These are phyloP conservation scores for Xerocomellus amylosporus DNA, from an alignment of 768 basidiomycete genomes.

Conservation along the genomic window DNA sequence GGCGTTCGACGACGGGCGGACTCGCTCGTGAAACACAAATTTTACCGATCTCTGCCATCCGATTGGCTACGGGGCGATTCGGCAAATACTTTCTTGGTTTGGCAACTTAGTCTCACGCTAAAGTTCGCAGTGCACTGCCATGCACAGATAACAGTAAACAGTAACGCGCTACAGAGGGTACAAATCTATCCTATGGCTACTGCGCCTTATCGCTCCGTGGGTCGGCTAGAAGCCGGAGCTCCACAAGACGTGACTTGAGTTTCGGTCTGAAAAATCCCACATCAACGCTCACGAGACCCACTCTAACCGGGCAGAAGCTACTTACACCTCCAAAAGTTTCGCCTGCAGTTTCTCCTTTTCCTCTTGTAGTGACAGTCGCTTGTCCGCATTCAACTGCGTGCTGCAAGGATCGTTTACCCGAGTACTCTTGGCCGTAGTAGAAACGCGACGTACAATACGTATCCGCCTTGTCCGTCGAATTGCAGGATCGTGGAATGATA, in stretches of 20 bases:
- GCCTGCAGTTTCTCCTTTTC: conserved; percentile 89
- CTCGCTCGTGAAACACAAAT: conserved; percentile 11
- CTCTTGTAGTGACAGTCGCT: conserved; percentile 85
- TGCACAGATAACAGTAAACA: no score
- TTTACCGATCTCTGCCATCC: conserved; percentile 16
- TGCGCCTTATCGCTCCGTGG: conserved; percentile 11
- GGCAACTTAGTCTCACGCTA: conserved; percentile 6
- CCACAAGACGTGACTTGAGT: conserved; percentile 71
- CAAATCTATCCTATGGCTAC: not conserved
- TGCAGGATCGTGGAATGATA: conserved; percentile 87
- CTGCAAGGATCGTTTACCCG: conserved; percentile 37
- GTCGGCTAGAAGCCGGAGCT: conserved; percentile 48
- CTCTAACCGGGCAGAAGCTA: conserved; percentile 8
- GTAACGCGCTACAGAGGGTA: not conserved
- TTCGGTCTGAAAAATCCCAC: conserved; percentile 55
- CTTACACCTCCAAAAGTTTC: conserved; percentile 84
- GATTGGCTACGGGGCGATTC: conserved; percentile 28
- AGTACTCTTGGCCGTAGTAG: not conserved
- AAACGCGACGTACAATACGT: conserved; percentile 73
- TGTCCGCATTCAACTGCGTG: conserved; percentile 86
- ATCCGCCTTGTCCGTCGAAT: conserved; percentile 92
- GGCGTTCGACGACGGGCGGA: conserved; percentile 10
- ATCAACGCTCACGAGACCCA: not conserved
- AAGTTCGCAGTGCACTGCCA: not conserved
- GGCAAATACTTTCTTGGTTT: conserved; percentile 7